Conservation (phyloP, 2,329 filamentous ascomycete species). For the Curvularia sp. region DNA sequence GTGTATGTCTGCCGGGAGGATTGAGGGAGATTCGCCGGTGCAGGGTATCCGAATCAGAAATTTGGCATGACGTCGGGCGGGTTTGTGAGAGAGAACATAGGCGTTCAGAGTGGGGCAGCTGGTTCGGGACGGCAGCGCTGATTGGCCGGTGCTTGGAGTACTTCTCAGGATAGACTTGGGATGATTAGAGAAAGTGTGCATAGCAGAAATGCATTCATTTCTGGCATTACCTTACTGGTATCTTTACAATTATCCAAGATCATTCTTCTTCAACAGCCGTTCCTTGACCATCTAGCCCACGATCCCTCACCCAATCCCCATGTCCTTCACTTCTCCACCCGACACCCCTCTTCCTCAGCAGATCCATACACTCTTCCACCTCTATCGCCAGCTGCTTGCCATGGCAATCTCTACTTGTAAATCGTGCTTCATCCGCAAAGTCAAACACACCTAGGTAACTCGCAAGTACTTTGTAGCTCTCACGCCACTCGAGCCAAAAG, state of each 20-base stretch:
- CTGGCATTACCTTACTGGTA: neutral
- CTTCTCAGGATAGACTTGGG: neutral
- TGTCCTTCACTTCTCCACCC: conserved; percentile 35
- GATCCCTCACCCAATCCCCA: conserved; percentile 34
- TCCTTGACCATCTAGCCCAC: conserved; percentile 14
- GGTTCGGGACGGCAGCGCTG: neutral
- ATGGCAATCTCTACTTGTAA: conserved; percentile 38
- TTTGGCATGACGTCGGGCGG: conserved; percentile 5
- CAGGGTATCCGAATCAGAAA: conserved; percentile 7
- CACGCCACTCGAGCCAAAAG: conserved; percentile 49
- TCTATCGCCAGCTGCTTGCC: conserved; percentile 27
- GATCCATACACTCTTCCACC: conserved; percentile 34
- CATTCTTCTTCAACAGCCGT: neutral
- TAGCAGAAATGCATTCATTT: neutral
- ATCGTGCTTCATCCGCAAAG: conserved; percentile 29
- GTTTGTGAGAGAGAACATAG: conserved; percentile 5
- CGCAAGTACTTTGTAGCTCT: conserved; percentile 38
- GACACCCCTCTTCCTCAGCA: conserved; percentile 27
- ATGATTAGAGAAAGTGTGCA: neutral
- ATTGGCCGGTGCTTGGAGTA: neutral
- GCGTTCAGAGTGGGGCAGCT: neutral
- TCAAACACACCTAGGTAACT: conserved; percentile 33
- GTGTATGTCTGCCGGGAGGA: neutral
- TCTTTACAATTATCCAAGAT: no score
- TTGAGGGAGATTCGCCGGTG: neutral